Conservation (phyloP, 73 alveolate species). For the Diophrys sp. region DNA sequence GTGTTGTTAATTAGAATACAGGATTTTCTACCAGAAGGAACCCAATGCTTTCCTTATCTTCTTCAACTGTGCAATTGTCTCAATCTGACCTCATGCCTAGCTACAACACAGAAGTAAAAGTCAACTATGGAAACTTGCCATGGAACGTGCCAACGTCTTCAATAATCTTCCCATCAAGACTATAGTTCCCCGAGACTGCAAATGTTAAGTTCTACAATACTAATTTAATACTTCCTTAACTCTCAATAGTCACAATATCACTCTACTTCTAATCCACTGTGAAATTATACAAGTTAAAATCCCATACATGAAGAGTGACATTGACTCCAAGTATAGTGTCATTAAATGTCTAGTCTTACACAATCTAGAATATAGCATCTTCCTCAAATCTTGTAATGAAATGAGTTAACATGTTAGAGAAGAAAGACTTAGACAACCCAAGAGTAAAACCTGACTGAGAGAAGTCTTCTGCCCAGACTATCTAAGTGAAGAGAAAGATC, state of each 20-base stretch:
- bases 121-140: neutral
- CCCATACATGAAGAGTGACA: neutral
- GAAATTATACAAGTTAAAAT: neutral
- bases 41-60: neutral
- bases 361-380: neutral
- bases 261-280: neutral
- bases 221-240: neutral
- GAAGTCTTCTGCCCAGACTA: neutral
- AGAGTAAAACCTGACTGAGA: neutral
- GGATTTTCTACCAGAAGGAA: neutral
- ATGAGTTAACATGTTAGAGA: neutral
- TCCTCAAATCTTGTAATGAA: neutral
- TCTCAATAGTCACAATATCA: neutral
- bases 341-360: neutral
- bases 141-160: neutral
- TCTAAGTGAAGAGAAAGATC: too few relatives aligned
- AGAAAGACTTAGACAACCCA: neutral
- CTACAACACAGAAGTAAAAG: neutral
- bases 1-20: neutral
- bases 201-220: neutral
- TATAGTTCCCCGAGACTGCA: neutral
- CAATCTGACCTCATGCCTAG: neutral
- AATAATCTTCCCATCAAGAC: neutral
- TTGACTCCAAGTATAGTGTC: neutral
- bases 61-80: neutral